A percentile compares a stretch with the other conserved stretches of the same genome.
phyloP scores from a whole-genome alignment of 2,329 filamentous ascomycete genomes.

The Ilyonectria mors-panacis region DNA sequence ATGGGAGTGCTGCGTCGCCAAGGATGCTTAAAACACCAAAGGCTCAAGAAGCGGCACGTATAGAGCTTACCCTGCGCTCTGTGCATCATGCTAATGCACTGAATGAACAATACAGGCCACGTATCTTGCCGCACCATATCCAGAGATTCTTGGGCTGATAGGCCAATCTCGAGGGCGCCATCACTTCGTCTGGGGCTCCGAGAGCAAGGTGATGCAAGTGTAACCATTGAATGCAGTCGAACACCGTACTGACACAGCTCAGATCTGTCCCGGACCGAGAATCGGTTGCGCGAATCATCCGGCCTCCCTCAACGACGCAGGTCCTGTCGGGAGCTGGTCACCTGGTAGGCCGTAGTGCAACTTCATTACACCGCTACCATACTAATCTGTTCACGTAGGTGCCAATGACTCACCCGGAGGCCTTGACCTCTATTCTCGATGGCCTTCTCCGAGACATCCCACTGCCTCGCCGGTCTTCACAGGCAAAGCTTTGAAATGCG shows the following conservation, averaged over 20 bases:
- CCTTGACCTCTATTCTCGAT: not conserved
- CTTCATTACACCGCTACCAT: not conserved
- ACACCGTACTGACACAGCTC: not conserved
- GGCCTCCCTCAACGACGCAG: slow-evolving; percentile 10
- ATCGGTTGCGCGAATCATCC: slow-evolving; percentile 13
- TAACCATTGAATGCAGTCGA: not conserved
- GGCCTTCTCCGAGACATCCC: not conserved
- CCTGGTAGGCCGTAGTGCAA: not conserved
- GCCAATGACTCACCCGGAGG: slow-evolving; percentile 21
- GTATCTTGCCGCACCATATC: slow-evolving; percentile 19
- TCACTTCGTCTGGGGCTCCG: slow-evolving; percentile 22
- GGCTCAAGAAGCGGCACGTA: slow-evolving; percentile 14
- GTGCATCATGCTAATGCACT: not conserved
- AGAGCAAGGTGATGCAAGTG: slow-evolving; percentile 19
- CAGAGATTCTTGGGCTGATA: slow-evolving; percentile 8
- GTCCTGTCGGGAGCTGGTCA: slow-evolving; percentile 22
- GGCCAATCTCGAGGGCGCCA: slow-evolving; percentile 9
- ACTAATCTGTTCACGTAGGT: not conserved
- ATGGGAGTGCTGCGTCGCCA: not conserved
- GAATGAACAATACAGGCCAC: slow-evolving; percentile 5
- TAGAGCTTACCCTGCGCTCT: not conserved
- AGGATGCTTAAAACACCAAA: slow-evolving; percentile 20
- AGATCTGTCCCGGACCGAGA: slow-evolving; percentile 16
- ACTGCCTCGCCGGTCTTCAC: not conserved
- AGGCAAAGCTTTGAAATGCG: not conserved